Evolutionary conservation across 805 yeast genomes (phyloP).

Genomic region (Metschnikowia koreensis): DNA sequence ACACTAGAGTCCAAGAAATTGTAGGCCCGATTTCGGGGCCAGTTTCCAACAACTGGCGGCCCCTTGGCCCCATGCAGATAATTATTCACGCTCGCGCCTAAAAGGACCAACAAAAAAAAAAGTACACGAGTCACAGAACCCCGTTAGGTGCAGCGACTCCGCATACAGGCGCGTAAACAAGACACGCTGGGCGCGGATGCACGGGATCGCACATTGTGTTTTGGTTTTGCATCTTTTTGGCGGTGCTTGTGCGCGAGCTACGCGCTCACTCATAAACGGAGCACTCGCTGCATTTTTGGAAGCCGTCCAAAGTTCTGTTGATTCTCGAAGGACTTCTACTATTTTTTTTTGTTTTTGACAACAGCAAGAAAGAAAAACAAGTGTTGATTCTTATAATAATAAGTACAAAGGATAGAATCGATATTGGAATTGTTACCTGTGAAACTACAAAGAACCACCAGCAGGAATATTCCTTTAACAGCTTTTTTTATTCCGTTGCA

Average conservation of each 20-base stretch:
- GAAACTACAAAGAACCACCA: no score
- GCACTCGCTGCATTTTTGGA: background rate
- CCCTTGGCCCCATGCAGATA: background rate
- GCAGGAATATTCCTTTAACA: no score
- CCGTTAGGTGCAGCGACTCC: background rate
- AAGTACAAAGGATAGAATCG: no score
- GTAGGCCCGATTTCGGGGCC: background rate
- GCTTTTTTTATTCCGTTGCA: no score
- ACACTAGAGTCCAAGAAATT: background rate
- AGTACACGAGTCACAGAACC: no score
- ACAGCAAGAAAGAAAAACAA: background rate
- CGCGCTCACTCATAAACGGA: slow-evolving; percentile 9
- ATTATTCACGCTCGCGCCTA: background rate
- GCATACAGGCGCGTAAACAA: slow-evolving; percentile 14
- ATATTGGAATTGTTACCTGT: no score
- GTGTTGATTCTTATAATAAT: no score
- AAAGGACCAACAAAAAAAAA: background rate
- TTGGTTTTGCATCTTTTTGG: slow-evolving; percentile 17
- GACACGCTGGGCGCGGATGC: slow-evolving; percentile 17
- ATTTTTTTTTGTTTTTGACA: background rate
- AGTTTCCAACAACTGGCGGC: background rate
- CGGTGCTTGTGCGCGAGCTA: slow-evolving; percentile 1
- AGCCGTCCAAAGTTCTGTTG: background rate
- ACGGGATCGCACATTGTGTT: slow-evolving; percentile 12
- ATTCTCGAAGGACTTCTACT: background rate